Evolutionary conservation across 2,329 filamentous ascomycete genomes (phyloP).

Genomic region (Neonectria hederae): DNA sequence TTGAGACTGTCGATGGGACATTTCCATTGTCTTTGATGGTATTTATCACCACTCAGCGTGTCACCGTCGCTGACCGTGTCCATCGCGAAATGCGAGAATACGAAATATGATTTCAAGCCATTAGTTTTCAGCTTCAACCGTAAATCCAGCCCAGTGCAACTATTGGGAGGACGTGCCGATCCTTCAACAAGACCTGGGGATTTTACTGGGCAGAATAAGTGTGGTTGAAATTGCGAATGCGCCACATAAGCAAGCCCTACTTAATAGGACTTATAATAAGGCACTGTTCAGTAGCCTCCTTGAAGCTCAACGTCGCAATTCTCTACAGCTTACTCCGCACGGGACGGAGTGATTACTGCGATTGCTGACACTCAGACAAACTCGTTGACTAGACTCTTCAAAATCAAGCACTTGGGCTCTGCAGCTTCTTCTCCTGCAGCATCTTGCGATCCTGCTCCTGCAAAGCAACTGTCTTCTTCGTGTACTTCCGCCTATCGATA

Average conservation of each 20-base stretch:
- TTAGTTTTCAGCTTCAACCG: neutral
- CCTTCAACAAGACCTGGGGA: neutral
- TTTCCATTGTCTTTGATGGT: neutral
- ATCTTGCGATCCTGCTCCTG: constrained; percentile 14
- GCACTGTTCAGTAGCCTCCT: too few species aligned
- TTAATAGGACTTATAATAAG: too few species aligned
- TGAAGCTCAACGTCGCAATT: too few species aligned
- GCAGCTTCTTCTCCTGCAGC: constrained; percentile 4
- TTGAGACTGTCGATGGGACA: too few species aligned
- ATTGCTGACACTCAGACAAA: neutral
- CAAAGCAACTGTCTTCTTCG: constrained; percentile 21
- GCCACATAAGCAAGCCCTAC: neutral
- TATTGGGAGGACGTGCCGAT: neutral
- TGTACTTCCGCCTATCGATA: constrained; percentile 21
- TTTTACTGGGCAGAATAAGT: neutral
- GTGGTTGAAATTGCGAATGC: neutral
- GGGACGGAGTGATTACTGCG: neutral
- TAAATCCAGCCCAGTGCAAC: neutral
- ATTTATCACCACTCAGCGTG: neutral
- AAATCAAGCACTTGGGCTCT: neutral
- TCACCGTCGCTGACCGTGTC: neutral
- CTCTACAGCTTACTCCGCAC: too few species aligned
- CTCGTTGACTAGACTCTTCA: neutral
- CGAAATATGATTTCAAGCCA: neutral
- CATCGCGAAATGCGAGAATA: neutral